Evolutionary conservation across 2,329 filamentous ascomycete genomes (phyloP).

Genomic region (Chaetomium sp.): DNA sequence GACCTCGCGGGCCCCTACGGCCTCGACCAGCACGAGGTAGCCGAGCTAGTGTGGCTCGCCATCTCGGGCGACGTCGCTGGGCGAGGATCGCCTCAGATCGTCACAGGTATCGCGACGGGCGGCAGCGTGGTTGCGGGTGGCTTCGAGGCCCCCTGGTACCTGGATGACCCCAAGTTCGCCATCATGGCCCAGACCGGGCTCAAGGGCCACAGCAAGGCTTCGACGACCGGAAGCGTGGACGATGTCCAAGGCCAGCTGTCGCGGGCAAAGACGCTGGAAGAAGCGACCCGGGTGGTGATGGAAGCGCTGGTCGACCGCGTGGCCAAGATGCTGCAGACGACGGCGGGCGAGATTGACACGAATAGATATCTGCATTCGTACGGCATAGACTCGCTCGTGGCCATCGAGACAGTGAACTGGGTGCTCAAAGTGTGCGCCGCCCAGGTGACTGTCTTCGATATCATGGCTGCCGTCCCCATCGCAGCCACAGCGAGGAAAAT

Average conservation of each 20-base stretch:
- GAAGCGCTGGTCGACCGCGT: conserved; percentile 1
- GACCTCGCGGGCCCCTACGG: neutral
- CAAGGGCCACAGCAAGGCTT: neutral
- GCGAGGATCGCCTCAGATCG: neutral
- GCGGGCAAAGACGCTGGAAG: neutral
- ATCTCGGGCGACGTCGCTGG: neutral
- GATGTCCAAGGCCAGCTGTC: neutral
- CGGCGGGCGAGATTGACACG: neutral
- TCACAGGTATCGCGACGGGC: conserved; percentile 1
- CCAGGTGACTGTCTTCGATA: conserved; percentile 1
- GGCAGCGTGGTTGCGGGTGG: neutral
- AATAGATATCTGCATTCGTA: conserved; percentile 2
- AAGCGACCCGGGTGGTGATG: neutral
- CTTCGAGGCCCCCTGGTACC: neutral
- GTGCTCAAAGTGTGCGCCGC: neutral
- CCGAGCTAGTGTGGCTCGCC: conserved; percentile 5
- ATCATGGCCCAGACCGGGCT: conserved; percentile 3
- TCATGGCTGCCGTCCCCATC: conserved; percentile 6
- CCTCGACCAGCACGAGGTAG: conserved; percentile 1
- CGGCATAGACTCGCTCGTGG: conserved; percentile 7
- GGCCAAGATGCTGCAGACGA: conserved; percentile 6
- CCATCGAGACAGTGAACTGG: conserved; percentile 6
- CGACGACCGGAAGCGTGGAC: neutral
- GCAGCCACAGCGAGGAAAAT: neutral
- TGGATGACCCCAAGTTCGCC: conserved; percentile 7